These are phyloP conservation scores for Gymnopilus dilepis DNA, from an alignment of 768 basidiomycete species.

Conservation along the genomic window DNA sequence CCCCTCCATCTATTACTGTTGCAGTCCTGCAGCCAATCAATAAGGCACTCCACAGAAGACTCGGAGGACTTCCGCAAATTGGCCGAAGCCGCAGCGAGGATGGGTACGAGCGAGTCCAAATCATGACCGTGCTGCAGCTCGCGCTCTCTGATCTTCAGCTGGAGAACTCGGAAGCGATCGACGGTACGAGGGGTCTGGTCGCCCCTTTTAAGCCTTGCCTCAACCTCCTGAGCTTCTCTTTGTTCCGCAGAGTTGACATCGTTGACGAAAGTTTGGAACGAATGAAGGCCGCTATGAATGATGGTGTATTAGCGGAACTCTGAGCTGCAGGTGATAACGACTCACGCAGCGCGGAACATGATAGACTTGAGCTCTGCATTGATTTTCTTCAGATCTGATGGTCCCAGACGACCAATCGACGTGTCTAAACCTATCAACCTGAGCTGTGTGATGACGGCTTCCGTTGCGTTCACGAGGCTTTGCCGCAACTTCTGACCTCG, in stretches of 20 bases:
- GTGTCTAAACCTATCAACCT: constrained; percentile 46
- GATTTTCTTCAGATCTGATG: constrained; percentile 44
- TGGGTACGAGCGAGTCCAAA: constrained; percentile 46
- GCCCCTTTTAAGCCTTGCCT: constrained; percentile 2
- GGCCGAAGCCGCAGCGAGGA: constrained; percentile 41
- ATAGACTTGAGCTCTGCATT: constrained; percentile 44
- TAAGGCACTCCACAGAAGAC: constrained; percentile 24
- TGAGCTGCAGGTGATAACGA: neutral
- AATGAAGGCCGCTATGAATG: constrained; percentile 41
- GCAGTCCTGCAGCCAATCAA: constrained; percentile 41
- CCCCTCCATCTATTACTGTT: constrained; percentile 42
- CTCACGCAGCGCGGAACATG: constrained; percentile 44
- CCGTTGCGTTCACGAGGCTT: constrained; percentile 35
- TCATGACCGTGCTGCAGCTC: constrained; percentile 48
- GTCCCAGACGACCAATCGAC: constrained; percentile 48
- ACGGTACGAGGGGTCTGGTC: constrained; percentile 17
- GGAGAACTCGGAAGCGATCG: constrained; percentile 37
- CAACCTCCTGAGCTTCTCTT: constrained; percentile 25
- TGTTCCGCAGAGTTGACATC: constrained; percentile 33
- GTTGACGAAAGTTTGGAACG: constrained; percentile 45
- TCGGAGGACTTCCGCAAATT: constrained; percentile 40
- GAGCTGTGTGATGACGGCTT: constrained; percentile 40
- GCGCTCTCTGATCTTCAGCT: constrained; percentile 33
- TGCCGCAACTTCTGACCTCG: constrained; percentile 32
- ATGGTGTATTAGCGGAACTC: neutral